Base-by-base conservation (phyloP, 75 land plant species). In the Larix kaempferi region DNA sequence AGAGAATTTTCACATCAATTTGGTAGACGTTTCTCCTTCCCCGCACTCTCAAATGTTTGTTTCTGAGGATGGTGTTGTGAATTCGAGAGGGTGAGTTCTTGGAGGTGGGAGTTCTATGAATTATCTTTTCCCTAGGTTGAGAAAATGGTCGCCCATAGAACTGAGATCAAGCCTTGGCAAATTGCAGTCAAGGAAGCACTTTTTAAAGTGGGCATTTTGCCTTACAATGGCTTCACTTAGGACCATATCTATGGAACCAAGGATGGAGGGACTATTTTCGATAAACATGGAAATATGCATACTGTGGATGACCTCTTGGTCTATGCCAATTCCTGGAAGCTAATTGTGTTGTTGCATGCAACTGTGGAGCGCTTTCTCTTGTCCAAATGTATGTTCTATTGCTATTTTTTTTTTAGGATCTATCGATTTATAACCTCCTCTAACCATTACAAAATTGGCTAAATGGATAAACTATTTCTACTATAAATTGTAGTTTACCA, bases 191-290 rank as follows among this genome's bases (percentile, higher is more conserved):
- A 78, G 74, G 83, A 87, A 41, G 87, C 87, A 6, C 89, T 95
- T 3, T 76, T 95, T 25, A 92, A 88, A 56, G 88, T 80, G 23
- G 98, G 98, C 13, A 77, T 95, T 2, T 71, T 80, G 33, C 98
- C 98, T 22, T 82, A 79, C 82, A 95, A 95, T 76, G 93, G 93
- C 17, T 84, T 75, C 66, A 91, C 98, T 11, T 93, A 61, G 39
- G 95, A 92, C 82, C 98, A 94, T 56, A 16, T 87, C n/a, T 57
- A 59, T 6, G 95, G 98, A 8, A 93, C 98, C 62, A 94, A 94
- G 73, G 72, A 88, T 1, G 88, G 88, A 2, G 88, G 88, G 3
- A 80, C 88, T 17, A 86, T 86, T 71, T 86, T 86, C 14, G 88
- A 86, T 55, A 16, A 76, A 1, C 3, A 61, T 7, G 88, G 88